Conservation (phyloP, 1,284 basidiomycete genomes). For the Malassezia caprae region DNA sequence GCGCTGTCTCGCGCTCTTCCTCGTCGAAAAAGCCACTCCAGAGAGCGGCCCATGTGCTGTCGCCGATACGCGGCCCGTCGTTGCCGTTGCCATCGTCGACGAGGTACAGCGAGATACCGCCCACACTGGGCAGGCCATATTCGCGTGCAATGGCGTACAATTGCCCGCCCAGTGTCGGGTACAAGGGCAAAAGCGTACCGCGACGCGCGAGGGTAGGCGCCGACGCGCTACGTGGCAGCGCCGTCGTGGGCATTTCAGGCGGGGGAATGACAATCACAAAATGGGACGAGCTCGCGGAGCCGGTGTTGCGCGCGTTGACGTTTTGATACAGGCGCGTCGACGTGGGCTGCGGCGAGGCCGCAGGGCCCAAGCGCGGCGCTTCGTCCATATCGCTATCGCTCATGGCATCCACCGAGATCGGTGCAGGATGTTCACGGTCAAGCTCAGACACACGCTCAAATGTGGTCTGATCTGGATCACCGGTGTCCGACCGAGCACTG, state of each 20-base stretch:
- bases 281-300: constrained; percentile 8
- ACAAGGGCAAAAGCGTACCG: constrained; percentile 40
- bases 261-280: constrained; percentile 16
- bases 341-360: neutral
- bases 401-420: neutral
- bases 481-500: neutral
- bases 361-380: neutral
- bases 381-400: constrained; percentile 1
- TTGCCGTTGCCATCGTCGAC: constrained; percentile 38
- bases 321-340: constrained; percentile 7
- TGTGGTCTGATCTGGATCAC: neutral
- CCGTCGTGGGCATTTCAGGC: constrained; percentile 14
- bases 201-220: constrained; percentile 20
- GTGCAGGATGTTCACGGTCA: neutral
- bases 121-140: constrained; percentile 40
- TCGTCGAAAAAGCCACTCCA: constrained; percentile 38
- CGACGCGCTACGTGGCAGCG: constrained; percentile 11
- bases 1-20: neutral
- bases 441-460: neutral
- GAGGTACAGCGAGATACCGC: constrained; percentile 39
- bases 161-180: constrained; percentile 42
- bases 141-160: constrained; percentile 46
- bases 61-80: constrained; percentile 40
- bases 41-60: constrained; percentile 36
- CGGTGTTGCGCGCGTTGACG: neutral